Conservation (phyloP, 176 grass and related monocot genomes). For the Phoenix roebelenii region DNA sequence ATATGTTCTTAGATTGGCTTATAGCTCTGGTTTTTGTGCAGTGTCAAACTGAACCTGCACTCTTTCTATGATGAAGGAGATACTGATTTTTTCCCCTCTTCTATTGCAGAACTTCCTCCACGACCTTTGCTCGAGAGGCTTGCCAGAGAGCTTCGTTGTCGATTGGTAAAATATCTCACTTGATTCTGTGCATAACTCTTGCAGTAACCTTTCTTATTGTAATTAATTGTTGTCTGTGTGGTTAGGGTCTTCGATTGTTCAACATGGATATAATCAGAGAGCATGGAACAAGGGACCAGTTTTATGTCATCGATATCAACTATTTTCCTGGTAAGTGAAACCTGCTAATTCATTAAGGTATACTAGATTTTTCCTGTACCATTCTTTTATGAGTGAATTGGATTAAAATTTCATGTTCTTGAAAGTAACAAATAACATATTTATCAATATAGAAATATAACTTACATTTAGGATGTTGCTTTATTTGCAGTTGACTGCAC, state of each 20-base stretch:
- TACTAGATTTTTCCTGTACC: too few relatives aligned
- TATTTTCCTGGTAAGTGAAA: constrained; percentile 75
- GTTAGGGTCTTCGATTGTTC: constrained; percentile 84
- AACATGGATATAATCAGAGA: constrained; percentile 95
- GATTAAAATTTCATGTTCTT: too few relatives aligned
- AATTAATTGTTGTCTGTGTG: too few relatives aligned
- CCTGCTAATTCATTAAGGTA: neutral
- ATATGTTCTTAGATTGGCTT: too few relatives aligned
- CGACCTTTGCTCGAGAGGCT: constrained; percentile 68
- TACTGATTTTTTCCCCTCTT: constrained; percentile 20
- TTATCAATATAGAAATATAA: too few relatives aligned
- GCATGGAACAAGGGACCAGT: constrained; percentile 75
- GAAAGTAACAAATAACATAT: too few relatives aligned
- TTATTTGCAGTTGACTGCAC: too few relatives aligned
- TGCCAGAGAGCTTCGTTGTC: constrained; percentile 54
- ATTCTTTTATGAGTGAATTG: too few relatives aligned
- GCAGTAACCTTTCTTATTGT: too few relatives aligned
- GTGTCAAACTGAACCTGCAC: neutral
- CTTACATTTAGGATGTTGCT: too few relatives aligned
- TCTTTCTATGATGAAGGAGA: neutral
- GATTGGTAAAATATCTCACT: constrained; percentile 37
- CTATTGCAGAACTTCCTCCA: constrained; percentile 72
- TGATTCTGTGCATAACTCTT: too few relatives aligned
- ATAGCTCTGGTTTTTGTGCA: too few relatives aligned
- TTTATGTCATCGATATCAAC: constrained; percentile 99